A percentile compares a stretch with the other conserved stretches of the same genome.
Conservation (phyloP, 1,139 yeast species). For the Suhomyces bokatorum region DNA sequence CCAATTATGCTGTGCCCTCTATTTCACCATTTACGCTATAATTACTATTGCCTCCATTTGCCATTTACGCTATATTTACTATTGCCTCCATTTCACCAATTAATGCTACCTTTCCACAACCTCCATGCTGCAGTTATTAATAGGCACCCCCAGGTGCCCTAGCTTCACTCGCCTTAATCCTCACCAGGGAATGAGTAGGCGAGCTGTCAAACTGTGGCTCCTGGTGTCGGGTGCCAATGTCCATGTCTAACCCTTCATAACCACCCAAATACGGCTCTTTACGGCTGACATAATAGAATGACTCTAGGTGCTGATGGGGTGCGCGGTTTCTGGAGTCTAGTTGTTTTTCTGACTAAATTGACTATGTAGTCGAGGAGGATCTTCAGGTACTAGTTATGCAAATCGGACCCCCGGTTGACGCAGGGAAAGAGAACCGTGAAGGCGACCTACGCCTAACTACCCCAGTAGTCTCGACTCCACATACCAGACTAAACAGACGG, state of each 20-base stretch:
- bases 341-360: not conserved
- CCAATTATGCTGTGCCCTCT: too few relatives aligned
- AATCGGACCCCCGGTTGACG: not conserved
- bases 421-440: not conserved
- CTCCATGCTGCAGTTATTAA: too few relatives aligned
- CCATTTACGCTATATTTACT: too few relatives aligned
- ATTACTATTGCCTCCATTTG: too few relatives aligned
- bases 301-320: not conserved
- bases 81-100: too few relatives aligned
- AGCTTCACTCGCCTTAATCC: too few relatives aligned
- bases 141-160: too few relatives aligned
- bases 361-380: too few relatives aligned
- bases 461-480: not conserved
- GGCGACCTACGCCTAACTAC: not conserved
- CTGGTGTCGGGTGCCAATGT: not conserved
- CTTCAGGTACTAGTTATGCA: too few relatives aligned
- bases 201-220: conserved; percentile 3
- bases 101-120: too few relatives aligned
- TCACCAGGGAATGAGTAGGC: not conserved
- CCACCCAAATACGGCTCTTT: not conserved
- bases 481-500: not conserved
- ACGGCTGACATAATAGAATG: not conserved
- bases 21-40: too few relatives aligned
- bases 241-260: not conserved
- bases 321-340: not conserved